Evolutionary conservation across 805 yeast genomes (phyloP).

Genomic region (Metschnikowia peoriensis): DNA sequence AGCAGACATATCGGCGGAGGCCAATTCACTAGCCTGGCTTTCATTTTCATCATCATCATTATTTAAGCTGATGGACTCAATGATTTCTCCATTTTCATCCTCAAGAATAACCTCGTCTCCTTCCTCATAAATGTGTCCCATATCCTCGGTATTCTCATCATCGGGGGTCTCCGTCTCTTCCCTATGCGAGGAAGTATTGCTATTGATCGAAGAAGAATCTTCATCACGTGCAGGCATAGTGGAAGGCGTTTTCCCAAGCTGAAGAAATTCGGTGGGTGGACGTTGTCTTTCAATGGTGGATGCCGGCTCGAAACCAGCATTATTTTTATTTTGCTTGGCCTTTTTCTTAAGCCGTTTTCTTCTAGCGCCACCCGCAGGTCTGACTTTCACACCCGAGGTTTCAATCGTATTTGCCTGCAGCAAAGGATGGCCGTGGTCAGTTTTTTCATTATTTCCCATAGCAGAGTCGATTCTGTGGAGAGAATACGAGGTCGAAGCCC

Average conservation of each 20-base stretch:
- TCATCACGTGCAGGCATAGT: constrained; percentile 7
- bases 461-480: constrained; percentile 77
- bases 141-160: constrained; percentile 1
- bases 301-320: constrained; percentile 11
- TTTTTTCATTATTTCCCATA: constrained; percentile 4
- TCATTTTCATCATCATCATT: constrained; percentile 4
- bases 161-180: neutral
- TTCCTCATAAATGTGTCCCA: constrained; percentile 51
- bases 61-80: constrained; percentile 48
- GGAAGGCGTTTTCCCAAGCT: constrained; percentile 33
- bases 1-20: neutral
- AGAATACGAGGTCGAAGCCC: constrained; percentile 71
- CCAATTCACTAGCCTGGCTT: neutral
- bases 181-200: neutral
- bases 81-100: constrained; percentile 78
- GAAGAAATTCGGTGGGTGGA: constrained; percentile 41
- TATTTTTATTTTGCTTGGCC: constrained; percentile 32
- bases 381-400: constrained; percentile 61
- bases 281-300: constrained; percentile 28
- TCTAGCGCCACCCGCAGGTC: constrained; percentile 75
- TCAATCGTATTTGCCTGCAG: constrained; percentile 46
- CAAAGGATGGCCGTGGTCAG: constrained; percentile 21
- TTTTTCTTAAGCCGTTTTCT: constrained; percentile 43
- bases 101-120: constrained; percentile 73
- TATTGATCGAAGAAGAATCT: constrained; percentile 1